A percentile compares a stretch with the other conserved stretches of the same genome.
These are phyloP conservation scores for Talaromyces wortmannii DNA, from an alignment of 495 filamentous ascomycete species.

Conservation along the genomic window DNA sequence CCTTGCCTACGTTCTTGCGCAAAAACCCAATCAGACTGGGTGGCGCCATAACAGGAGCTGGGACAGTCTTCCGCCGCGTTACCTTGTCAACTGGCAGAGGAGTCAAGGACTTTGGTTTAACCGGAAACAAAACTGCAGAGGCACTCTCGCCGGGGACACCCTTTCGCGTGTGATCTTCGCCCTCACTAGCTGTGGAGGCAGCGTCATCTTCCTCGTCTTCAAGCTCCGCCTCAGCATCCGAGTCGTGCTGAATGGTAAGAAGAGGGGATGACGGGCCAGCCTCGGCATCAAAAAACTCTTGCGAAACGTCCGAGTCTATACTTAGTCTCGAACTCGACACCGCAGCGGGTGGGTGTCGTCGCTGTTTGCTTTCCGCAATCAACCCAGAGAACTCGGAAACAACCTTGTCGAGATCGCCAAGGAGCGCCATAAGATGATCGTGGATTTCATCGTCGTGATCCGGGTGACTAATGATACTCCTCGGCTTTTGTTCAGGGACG, in stretches of 20 bases:
- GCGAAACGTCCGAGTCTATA: conserved; percentile 71
- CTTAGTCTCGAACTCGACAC: conserved; percentile 58
- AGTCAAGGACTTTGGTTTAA: conserved; percentile 62
- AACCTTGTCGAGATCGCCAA: conserved; percentile 76
- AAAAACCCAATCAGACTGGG: conserved; percentile 90
- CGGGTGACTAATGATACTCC: conserved; percentile 23
- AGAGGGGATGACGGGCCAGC: conserved; percentile 62
- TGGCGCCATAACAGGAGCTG: conserved; percentile 64
- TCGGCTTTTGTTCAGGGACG: conserved; percentile 34
- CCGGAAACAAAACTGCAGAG: conserved; percentile 57
- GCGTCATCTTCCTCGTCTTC: conserved; percentile 47
- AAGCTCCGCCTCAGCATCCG: conserved; percentile 39
- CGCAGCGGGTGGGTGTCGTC: conserved; percentile 49
- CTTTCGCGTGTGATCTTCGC: conserved; percentile 25
- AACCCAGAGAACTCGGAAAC: conserved; percentile 75
- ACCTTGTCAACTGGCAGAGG: conserved; percentile 70
- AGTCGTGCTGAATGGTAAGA: conserved; percentile 61
- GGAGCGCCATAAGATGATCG: conserved; percentile 69
- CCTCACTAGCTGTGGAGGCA: conserved; percentile 49
- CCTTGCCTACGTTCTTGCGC: conserved; percentile 97
- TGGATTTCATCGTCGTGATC: conserved; percentile 58
- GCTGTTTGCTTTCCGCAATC: conserved; percentile 68
- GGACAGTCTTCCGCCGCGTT: conserved; percentile 62
- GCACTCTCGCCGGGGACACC: conserved; percentile 27
- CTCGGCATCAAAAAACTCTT: conserved; percentile 94